Evolutionary conservation across 768 basidiomycete species (phyloP), one percentile per base, ranked within the genome.

Genomic region (Panus rudis): DNA sequence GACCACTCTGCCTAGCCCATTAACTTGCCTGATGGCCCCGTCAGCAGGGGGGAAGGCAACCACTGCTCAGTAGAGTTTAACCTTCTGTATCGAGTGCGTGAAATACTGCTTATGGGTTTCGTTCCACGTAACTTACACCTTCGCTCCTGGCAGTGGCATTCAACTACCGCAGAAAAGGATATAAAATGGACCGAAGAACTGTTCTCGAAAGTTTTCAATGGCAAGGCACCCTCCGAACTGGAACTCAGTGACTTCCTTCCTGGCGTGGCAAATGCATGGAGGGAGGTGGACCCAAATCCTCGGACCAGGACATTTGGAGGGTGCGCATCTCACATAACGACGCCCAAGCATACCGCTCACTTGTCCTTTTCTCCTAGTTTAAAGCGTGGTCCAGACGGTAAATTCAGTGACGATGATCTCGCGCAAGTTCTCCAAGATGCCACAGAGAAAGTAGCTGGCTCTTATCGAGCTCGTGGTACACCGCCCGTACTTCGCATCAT

Each of bases 51-150:
- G 27, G 65, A 79, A 56, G 88, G 88, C 39, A 90, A 90, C 53
- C 78, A 76, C 27, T 76, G 78, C 45, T 85, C 86, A 0, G 57
- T 87, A 24, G 88, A 90, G 62, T 89, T 90, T 66, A 88, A 72
- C 52, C 52, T 74, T 19, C 55, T 73, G 14, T 72, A 74, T 50
- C 67, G 58, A 37, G 61, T 60, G 54, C 55, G 61, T 46, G 39
- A n/a, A n/a, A n/a, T n/a, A n/a, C n/a, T n/a, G n/a, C 41, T 45
- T 17, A 14, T 43, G 24, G 1, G 35, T n/a, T 56, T 34, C 51
- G 28, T 7, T 10, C 26, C 21, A 10, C 10, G 17, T 14, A 11
- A 22, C 27, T 34, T 4, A 6, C 22, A 19, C 8, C 16, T 13
- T 52, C 49, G 19, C 49, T 22, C 30, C 47, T 19, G 40, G 39